Percentiles rank a stretch among this genome's conserved stretches.
phyloP scores from a whole-genome alignment of 345 rosid species.

The Boechera divaricarpa region DNA sequence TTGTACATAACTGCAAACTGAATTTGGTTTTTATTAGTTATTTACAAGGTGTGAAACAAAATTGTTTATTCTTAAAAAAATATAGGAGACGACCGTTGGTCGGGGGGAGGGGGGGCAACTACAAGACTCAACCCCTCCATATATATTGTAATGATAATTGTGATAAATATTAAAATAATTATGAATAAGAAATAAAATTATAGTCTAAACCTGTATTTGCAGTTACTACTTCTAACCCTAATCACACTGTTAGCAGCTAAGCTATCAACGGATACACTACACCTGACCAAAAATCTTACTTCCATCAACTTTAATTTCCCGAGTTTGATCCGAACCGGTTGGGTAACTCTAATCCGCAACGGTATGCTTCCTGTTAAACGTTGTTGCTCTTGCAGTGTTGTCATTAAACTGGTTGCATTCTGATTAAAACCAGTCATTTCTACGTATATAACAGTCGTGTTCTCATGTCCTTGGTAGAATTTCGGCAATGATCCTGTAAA shows the following conservation, averaged over 20 bases:
- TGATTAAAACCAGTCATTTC: constrained; percentile 60
- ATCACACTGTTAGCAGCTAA: constrained; percentile 54
- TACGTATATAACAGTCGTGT: constrained; percentile 68
- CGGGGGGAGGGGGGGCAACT: constrained; percentile 9
- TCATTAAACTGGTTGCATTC: constrained; percentile 54
- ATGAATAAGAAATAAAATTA: constrained; percentile 38
- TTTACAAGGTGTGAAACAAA: constrained; percentile 29
- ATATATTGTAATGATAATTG: not conserved
- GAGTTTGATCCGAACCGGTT: constrained; percentile 79
- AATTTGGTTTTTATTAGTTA: constrained; percentile 9
- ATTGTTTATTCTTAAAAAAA: not conserved
- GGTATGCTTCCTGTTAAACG: constrained; percentile 61
- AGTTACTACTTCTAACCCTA: constrained; percentile 59
- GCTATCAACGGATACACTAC: constrained; percentile 60
- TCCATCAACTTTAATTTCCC: constrained; percentile 76
- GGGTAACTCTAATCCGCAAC: constrained; percentile 65
- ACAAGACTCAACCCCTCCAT: constrained; percentile 1
- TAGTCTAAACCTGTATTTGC: constrained; percentile 66
- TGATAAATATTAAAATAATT: constrained; percentile 14
- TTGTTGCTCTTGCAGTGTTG: constrained; percentile 51
- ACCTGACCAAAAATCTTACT: constrained; percentile 64
- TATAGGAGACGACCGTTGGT: not conserved
- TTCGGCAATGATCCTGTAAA: constrained; percentile 70
- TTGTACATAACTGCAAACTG: not conserved
- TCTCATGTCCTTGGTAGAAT: constrained; percentile 91